Evolutionary conservation across 2,329 filamentous ascomycete genomes (phyloP).

Genomic region (Davidsoniella eucalypti): DNA sequence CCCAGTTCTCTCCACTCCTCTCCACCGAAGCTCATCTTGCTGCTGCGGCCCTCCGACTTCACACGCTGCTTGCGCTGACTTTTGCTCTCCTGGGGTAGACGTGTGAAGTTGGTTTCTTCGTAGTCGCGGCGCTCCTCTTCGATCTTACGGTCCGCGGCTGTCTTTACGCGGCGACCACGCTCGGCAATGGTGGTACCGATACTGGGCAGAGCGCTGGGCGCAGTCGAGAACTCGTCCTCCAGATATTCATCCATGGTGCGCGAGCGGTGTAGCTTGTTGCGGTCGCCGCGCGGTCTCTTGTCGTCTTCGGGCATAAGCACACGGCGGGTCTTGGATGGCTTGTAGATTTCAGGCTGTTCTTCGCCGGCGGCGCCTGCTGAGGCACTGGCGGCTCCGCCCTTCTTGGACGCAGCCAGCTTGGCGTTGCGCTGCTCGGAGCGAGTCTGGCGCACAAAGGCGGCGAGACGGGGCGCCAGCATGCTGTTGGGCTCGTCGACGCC

Average conservation of each 20-base stretch:
- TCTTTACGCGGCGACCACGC: conserved; percentile 66
- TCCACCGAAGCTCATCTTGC: conserved; percentile 60
- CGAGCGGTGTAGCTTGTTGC: conserved; percentile 53
- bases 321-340: conserved; percentile 74
- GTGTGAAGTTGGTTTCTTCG: conserved; percentile 83
- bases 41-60: conserved; percentile 20
- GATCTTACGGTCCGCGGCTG: conserved; percentile 54
- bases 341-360: conserved; percentile 52
- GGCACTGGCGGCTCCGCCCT: conserved; percentile 12
- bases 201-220: conserved; percentile 70
- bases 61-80: conserved; percentile 59
- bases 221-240: conserved; percentile 62
- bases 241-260: conserved; percentile 87
- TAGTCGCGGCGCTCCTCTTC: conserved; percentile 71
- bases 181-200: conserved; percentile 79
- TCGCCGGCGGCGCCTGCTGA: conserved; percentile 18
- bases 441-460: conserved; percentile 10
- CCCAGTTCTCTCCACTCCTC: conserved; percentile 85
- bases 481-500: conserved; percentile 11
- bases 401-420: conserved; percentile 12
- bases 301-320: conserved; percentile 64
- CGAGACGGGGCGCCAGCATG: conserved; percentile 8
- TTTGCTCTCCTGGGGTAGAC: conserved; percentile 73
- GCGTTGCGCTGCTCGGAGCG: conserved; percentile 11
- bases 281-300: conserved; percentile 33